Percentiles rank a stretch among this genome's conserved stretches.
phyloP scores from a whole-genome alignment of 805 yeast species.

The Pichia membranifaciens region DNA sequence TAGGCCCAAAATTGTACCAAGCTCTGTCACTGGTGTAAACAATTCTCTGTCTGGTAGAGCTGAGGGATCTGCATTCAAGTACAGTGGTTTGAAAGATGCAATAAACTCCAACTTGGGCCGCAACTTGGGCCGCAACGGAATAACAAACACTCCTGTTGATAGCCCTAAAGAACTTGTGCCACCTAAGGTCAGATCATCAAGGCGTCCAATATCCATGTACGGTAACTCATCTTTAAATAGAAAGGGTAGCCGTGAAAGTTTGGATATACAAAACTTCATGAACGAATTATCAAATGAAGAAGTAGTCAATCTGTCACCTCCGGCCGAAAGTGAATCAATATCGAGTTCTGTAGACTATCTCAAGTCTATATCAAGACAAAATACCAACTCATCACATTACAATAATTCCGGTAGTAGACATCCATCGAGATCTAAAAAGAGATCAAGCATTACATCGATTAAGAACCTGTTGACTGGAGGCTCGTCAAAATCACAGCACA shows the following conservation, averaged over 20 bases:
- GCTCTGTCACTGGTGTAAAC: not conserved
- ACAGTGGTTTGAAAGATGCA: constrained; percentile 5
- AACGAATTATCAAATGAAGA: constrained; percentile 26
- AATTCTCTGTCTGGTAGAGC: not conserved
- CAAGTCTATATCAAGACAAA: constrained; percentile 32
- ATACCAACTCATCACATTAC: constrained; percentile 14
- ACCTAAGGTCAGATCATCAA: constrained; percentile 5
- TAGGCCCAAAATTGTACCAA: not conserved
- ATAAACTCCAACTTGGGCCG: not conserved
- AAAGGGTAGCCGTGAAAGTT: constrained; percentile 9
- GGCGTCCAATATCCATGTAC: constrained; percentile 12
- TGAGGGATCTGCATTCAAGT: constrained; percentile 1
- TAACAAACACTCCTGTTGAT: not conserved
- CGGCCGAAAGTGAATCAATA: constrained; percentile 16
- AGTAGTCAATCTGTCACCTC: constrained; percentile 29
- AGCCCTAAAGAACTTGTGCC: not conserved
- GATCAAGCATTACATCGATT: constrained; percentile 32
- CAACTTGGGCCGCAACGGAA: not conserved
- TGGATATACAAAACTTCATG: constrained; percentile 12
- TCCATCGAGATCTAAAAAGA: constrained; percentile 20
- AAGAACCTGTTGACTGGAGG: constrained; percentile 33
- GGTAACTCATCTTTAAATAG: constrained; percentile 7
- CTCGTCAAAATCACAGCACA: constrained; percentile 17
- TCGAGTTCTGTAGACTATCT: constrained; percentile 36
- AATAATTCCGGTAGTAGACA: constrained; percentile 11